Base-by-base conservation (phyloP, 2,329 filamentous ascomycete species). In the Trichothecium sympodiale region DNA sequence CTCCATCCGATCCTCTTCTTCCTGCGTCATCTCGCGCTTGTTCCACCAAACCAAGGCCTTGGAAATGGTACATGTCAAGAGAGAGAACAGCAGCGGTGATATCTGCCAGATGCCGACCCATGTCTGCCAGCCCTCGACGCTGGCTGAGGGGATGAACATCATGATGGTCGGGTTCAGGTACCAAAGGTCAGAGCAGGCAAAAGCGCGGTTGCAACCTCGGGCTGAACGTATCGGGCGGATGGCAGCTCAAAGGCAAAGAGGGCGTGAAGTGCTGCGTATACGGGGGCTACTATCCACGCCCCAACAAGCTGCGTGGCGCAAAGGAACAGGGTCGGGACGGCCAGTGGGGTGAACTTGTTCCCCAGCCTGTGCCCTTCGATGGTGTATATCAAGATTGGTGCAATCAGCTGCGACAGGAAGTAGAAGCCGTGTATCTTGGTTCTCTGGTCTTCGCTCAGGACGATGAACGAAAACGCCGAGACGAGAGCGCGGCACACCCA, bases 331-430 rank as follows among this genome's bases (percentile, higher is more conserved):
- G 33, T 28, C 1, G 48, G 46, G 4, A 44, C 23, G 0, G 38
- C 31, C 12, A 49, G 33, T 4, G 40, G 31, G 5, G 38, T 41
- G 2, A 36, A 39, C 2, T 42, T 17, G 20, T 46, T 43, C 2
- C 46, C 45, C 8, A 36, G 34, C 2, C 50, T 43, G 17, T 46
- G 42, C 4, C 46, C 48, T 33, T 52, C 50, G 4, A 51, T 40
- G 2, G 35, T 45, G 37, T 43, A 52, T 13, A 47, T 44, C 17
- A 50, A 28, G 7, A 49, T 23, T 15, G 49, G 40, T 7, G 49
- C 43, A 6, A 46, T 38, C 23, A 49, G 38, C 29, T 39, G 43
- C 3, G 40, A 41, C 16, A 44, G n/a, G 31, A 44, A 41, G 35
- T 43, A 42, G 10, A 38, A 6, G 20, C 6, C 20, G 10, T 25